Evolutionary conservation across 805 yeast species (phyloP).

Genomic region (Pichia pseudocactophila): DNA sequence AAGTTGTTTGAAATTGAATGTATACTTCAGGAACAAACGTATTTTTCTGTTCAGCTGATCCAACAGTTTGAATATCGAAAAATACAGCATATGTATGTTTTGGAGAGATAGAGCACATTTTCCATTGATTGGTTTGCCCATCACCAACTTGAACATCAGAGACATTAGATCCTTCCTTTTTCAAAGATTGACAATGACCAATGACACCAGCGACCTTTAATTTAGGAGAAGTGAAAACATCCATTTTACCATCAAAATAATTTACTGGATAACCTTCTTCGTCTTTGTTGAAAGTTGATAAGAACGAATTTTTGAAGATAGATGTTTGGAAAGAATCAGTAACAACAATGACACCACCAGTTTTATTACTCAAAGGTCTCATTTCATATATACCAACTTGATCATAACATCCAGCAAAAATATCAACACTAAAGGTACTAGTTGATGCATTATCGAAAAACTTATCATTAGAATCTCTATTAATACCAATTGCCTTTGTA

Average conservation of each 20-base stretch:
- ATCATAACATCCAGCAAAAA: conserved; percentile 92
- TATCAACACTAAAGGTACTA: conserved; percentile 75
- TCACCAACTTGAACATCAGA: conserved; percentile 91
- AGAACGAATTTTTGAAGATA: conserved; percentile 85
- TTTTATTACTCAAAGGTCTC: conserved; percentile 74
- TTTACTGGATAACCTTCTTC: conserved; percentile 76
- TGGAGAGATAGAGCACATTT: conserved; percentile 76
- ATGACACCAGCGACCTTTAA: conserved; percentile 86
- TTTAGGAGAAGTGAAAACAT: conserved; percentile 80
- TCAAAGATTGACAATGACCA: conserved; percentile 81
- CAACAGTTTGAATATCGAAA: conserved; percentile 65
- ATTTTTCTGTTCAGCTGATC: conserved; percentile 35
- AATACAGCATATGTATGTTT: conserved; percentile 81
- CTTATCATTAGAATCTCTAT: conserved; percentile 30
- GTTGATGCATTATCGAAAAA: conserved; percentile 29
- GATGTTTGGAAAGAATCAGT: conserved; percentile 93
- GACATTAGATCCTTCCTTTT: conserved; percentile 60
- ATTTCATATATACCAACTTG: conserved; percentile 93
- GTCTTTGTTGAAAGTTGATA: conserved; percentile 81
- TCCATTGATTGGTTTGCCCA: conserved; percentile 88
- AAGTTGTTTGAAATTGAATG: conserved; percentile 78
- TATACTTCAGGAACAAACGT: conserved; percentile 30
- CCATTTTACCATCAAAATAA: conserved; percentile 86
- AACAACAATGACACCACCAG: conserved; percentile 84
- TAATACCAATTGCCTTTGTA: conserved; percentile 50